These are phyloP conservation scores for Solanum bukasovii DNA, from an alignment of 257 asterid species.

Conservation along the genomic window DNA sequence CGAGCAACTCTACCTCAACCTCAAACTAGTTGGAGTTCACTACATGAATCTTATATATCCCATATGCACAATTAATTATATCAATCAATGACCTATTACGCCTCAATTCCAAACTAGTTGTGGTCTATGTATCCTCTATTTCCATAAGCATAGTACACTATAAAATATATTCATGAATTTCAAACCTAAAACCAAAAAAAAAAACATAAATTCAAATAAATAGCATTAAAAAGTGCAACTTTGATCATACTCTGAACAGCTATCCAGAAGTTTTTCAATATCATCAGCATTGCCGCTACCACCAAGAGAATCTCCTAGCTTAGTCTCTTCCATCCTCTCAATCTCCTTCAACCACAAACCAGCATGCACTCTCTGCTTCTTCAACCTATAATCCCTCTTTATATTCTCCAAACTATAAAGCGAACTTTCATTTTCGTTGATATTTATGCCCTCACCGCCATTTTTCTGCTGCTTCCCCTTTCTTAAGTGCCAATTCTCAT, in stretches of 20 bases:
- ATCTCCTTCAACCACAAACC: conserved; percentile 90
- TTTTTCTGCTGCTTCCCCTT: conserved; percentile 40
- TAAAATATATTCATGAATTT: background rate
- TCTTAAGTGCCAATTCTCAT: conserved; percentile 89
- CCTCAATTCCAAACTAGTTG: background rate
- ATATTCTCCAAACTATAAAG: conserved; percentile 68
- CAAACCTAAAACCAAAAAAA: background rate
- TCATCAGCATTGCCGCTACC: conserved; percentile 41
- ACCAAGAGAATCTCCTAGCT: conserved; percentile 45
- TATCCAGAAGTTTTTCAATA: conserved; percentile 71
- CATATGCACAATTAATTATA: background rate
- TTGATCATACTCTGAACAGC: conserved; percentile 71
- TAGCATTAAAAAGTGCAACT: background rate
- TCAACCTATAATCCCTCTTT: conserved; percentile 73
- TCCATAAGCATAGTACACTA: background rate
- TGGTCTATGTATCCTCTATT: background rate
- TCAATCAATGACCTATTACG: background rate
- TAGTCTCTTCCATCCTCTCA: conserved; percentile 84
- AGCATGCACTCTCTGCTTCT: conserved; percentile 82
- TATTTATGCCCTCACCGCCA: conserved; percentile 1
- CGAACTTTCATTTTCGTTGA: conserved; percentile 8
- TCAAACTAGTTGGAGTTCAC: background rate
- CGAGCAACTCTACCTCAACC: background rate
- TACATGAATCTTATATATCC: background rate
- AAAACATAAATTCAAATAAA: background rate